These are phyloP conservation scores for Xylaria curta DNA, from an alignment of 495 filamentous ascomycete genomes.

Conservation along the genomic window DNA sequence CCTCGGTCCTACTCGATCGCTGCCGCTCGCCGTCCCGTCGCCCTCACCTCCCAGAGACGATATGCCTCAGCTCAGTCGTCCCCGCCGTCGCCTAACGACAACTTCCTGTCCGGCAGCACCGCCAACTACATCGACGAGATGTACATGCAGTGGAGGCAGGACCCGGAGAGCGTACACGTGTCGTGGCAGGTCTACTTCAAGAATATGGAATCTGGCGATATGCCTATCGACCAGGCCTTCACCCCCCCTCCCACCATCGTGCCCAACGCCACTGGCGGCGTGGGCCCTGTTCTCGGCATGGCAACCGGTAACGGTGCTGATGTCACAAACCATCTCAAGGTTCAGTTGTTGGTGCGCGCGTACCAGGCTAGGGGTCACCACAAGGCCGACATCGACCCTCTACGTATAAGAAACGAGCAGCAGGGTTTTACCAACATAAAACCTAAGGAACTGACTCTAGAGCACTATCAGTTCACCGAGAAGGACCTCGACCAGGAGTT, in stretches of 20 bases:
- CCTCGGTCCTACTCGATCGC: conserved; percentile 46
- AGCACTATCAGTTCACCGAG: conserved; percentile 93
- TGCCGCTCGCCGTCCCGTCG: conserved; percentile 56
- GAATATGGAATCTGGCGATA: conserved; percentile 98
- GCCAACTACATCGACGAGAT: conserved; percentile 99
- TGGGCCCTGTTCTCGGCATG: conserved; percentile 74
- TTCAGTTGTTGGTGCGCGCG: conserved; percentile 92
- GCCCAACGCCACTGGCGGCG: conserved; percentile 77
- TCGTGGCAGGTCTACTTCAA: conserved; percentile 99
- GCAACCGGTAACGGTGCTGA: conserved; percentile 74
- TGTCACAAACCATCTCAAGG: conserved; percentile 96
- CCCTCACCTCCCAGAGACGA: conserved; percentile 55
- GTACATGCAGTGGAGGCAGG: conserved; percentile 96
- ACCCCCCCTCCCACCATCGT: conserved; percentile 92
- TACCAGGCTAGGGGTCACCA: conserved; percentile 98
- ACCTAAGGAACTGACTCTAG: conserved; percentile 90
- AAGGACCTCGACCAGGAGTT: conserved; percentile 94
- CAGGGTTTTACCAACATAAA: conserved; percentile 86
- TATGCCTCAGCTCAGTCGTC: conserved; percentile 51
- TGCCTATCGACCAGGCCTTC: conserved; percentile 97
- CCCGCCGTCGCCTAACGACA: conserved; percentile 76
- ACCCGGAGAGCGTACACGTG: conserved; percentile 91
- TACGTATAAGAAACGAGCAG: conserved; percentile 87
- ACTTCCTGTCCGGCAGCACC: conserved; percentile 90
- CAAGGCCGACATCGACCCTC: conserved; percentile 95